Percentiles rank a stretch among this genome's conserved stretches.
Conservation (phyloP, 345 rosid species). For the Gossypium herbaceum region DNA sequence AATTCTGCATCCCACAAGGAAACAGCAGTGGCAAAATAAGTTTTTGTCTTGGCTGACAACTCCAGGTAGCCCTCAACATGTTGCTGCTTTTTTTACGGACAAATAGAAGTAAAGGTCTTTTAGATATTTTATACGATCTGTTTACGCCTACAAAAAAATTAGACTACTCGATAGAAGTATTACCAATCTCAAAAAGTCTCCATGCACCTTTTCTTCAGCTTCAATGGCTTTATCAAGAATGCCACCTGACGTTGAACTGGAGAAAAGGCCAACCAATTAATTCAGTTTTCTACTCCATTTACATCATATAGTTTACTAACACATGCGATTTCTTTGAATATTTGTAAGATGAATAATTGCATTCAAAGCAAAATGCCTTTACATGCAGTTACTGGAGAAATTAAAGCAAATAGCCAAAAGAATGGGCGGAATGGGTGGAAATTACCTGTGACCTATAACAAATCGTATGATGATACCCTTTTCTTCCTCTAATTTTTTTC, state of each 20-base stretch:
- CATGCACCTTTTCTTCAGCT: slow-evolving; percentile 60
- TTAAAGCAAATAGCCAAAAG: neutral
- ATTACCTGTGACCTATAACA: slow-evolving; percentile 87
- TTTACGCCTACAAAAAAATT: neutral
- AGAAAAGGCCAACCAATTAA: slow-evolving; percentile 14
- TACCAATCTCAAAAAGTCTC: slow-evolving; percentile 92
- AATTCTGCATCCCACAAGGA: slow-evolving; percentile 85
- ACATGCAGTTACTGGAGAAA: neutral
- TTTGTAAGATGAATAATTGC: neutral
- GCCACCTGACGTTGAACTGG: slow-evolving; percentile 48
- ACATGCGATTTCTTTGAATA: neutral
- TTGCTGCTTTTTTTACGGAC: slow-evolving; percentile 36
- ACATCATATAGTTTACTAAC: neutral
- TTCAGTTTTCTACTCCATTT: neutral
- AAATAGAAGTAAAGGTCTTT: slow-evolving; percentile 4
- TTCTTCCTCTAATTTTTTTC: slow-evolving; percentile 64
- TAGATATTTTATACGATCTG: slow-evolving; percentile 3
- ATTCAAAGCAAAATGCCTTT: neutral
- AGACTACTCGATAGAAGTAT: slow-evolving; percentile 7
- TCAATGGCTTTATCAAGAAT: slow-evolving; percentile 73
- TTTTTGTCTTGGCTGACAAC: slow-evolving; percentile 85
- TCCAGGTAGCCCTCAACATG: slow-evolving; percentile 79
- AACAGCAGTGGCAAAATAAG: slow-evolving; percentile 67
- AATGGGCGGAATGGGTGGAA: neutral
- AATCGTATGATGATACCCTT: slow-evolving; percentile 80